Percentiles rank a stretch among this genome's conserved stretches.
phyloP scores from a whole-genome alignment of 768 basidiomycete genomes.

The Kwoniella dejecticola region DNA sequence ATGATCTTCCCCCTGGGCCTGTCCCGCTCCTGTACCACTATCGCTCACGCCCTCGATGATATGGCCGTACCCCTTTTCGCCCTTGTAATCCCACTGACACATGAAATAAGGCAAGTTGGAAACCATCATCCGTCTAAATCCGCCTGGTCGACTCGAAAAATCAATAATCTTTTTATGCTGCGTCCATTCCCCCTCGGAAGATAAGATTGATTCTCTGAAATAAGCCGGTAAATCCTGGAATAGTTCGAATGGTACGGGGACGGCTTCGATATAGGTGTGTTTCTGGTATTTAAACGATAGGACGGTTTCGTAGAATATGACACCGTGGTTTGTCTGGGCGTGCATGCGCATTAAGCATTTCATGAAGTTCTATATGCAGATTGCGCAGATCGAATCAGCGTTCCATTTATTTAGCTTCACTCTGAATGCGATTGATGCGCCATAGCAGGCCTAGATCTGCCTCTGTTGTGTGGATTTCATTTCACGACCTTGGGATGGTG shows the following conservation, averaged over 20 bases:
- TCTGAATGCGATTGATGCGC: too few species aligned
- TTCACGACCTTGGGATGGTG: too few species aligned
- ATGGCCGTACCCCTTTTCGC: conserved; percentile 96
- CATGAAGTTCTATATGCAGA: conserved; percentile 66
- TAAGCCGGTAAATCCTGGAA: conserved; percentile 88
- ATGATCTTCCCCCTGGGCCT: conserved; percentile 58
- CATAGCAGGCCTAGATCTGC: too few species aligned
- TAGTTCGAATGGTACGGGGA: conserved; percentile 85
- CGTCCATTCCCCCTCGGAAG: conserved; percentile 95
- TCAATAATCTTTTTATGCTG: conserved; percentile 97
- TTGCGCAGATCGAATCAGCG: too few species aligned
- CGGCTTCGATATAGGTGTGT: conserved; percentile 90
- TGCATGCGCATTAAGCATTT: conserved; percentile 97
- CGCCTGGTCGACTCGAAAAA: conserved; percentile 84
- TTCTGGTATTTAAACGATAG: conserved; percentile 80
- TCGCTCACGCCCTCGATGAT: conserved; percentile 84
- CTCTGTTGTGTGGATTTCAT: too few species aligned
- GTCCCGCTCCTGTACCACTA: conserved; percentile 56
- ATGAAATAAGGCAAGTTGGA: conserved; percentile 97
- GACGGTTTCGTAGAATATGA: conserved; percentile 93
- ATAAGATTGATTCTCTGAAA: conserved; percentile 93
- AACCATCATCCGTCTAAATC: conserved; percentile 92
- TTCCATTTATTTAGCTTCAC: too few species aligned
- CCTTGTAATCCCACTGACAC: conserved; percentile 97
- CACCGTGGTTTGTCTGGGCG: conserved; percentile 87